These are phyloP conservation scores for Sisymbrium altissimum DNA, from an alignment of 345 rosid genomes.

Conservation along the genomic window DNA sequence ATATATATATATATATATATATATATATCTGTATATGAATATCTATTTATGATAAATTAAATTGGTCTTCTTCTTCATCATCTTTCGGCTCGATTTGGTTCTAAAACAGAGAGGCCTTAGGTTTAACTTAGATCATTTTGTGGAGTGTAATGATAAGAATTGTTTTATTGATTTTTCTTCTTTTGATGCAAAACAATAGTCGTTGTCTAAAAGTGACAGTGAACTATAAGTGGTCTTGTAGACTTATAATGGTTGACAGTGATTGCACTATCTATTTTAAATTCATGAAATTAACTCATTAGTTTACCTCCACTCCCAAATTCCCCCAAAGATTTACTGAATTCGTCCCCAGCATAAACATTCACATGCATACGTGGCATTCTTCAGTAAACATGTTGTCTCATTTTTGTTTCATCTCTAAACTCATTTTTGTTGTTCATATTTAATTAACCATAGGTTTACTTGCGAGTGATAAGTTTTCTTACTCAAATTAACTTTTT, in stretches of 20 bases:
- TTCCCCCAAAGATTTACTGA: neutral
- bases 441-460: neutral
- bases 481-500: neutral
- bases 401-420: neutral
- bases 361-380: slow-evolving; percentile 16
- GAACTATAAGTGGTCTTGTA: slow-evolving; percentile 33
- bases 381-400: neutral
- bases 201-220: slow-evolving; percentile 31
- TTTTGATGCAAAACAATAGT: slow-evolving; percentile 34
- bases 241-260: slow-evolving; percentile 22
- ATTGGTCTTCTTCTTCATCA: neutral
- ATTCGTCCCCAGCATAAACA: neutral
- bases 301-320: slow-evolving; percentile 3
- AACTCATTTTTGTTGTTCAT: neutral
- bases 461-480: neutral
- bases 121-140: slow-evolving; percentile 18
- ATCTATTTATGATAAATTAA: neutral
- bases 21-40: neutral
- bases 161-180: slow-evolving; percentile 9
- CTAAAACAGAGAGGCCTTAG: slow-evolving; percentile 29
- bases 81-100: slow-evolving; percentile 4
- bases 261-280: slow-evolving; percentile 24
- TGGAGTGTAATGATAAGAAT: slow-evolving; percentile 7
- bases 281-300: neutral
- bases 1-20: neutral